Base-by-base conservation (phyloP, 768 basidiomycete species). In the Boletellus emodensis region DNA sequence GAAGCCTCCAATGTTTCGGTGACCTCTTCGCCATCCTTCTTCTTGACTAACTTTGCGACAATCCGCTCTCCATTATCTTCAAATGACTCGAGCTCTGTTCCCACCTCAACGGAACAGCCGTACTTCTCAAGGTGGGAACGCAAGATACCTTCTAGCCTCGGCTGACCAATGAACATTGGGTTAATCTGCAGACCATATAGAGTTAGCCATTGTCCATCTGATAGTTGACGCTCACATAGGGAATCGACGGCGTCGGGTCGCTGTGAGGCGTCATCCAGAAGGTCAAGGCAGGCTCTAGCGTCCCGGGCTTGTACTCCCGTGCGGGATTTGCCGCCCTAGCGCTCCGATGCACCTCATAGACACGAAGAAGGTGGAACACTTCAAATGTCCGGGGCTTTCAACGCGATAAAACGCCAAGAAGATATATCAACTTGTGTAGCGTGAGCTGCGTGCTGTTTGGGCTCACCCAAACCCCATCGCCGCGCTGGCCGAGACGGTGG, bases 51-150 rank as follows among this genome's bases (percentile, higher is more conserved):
- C 12, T 66, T 66, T 8, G 71, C 77, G 10, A 62, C 53, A 7
- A 80, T 72, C 24, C 53, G 52, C 28, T 69, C 65, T 2, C 63
- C 61, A 8, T 56, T 52, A 48, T 79, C 73, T 44, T 69, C 62
- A 40, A 81, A 73, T 0, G 73, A 72, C 15, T 59, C 36, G 9
- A 81, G 69, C 47, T 76, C 75, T 1, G 74, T 75, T 14, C 71
- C 72, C n/a, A 72, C 46, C 51, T 82, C 77, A 12, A 79, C 67
- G 13, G 39, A 37, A 44, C 67, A 69, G 0, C 53, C 56, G 6
- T 57, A 50, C 9, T 58, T 59, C 26, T 58, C 56, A 18, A 65
- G 49, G 39, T 57, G 60, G 22, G 43, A 44, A 33, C 59, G 43
- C 2, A 58, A 17, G 28, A 62, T 54, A 0, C 54, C 63, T 52